Percentiles rank a stretch among this genome's conserved stretches.
phyloP scores from a whole-genome alignment of 2,329 filamentous ascomycete genomes.

The Penicillium sp. region DNA sequence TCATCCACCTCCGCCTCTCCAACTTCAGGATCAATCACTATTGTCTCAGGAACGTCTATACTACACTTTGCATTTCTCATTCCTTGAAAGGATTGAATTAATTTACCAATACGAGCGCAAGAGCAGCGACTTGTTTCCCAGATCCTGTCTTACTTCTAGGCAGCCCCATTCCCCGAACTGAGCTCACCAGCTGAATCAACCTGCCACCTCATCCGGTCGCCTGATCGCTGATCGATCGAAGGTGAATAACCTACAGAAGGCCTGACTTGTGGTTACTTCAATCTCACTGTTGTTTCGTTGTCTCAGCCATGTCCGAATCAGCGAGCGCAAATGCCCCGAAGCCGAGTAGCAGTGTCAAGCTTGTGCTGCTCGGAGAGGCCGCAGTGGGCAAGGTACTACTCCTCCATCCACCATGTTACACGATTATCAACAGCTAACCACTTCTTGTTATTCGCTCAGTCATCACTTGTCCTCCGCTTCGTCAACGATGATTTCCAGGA shows the following conservation, averaged over 20 bases:
- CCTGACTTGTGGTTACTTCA: constrained; percentile 23
- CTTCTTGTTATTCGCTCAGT: constrained; percentile 54
- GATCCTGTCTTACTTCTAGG: constrained; percentile 23
- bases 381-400: constrained; percentile 88
- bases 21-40: constrained; percentile 3
- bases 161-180: constrained; percentile 17
- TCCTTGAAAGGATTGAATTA: constrained; percentile 11
- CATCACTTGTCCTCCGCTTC: constrained; percentile 94
- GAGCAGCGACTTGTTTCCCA: constrained; percentile 15
- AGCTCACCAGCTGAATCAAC: constrained; percentile 22
- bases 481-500: constrained; percentile 99
- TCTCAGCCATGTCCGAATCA: constrained; percentile 66
- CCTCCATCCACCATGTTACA: constrained; percentile 8
- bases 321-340: constrained; percentile 69
- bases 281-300: constrained; percentile 1
- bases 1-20: constrained; percentile 26
- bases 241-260: constrained; percentile 31
- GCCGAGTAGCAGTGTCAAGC: constrained; percentile 99
- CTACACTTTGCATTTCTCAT: constrained; percentile 5
- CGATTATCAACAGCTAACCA: constrained; percentile 14
- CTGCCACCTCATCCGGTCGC: constrained; percentile 26
- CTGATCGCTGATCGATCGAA: constrained; percentile 25
- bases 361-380: constrained; percentile 94
- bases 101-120: constrained; percentile 5
- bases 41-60: constrained; percentile 15